Conservation (phyloP, 1,284 basidiomycete genomes). For the Ustilago bromivora region DNA sequence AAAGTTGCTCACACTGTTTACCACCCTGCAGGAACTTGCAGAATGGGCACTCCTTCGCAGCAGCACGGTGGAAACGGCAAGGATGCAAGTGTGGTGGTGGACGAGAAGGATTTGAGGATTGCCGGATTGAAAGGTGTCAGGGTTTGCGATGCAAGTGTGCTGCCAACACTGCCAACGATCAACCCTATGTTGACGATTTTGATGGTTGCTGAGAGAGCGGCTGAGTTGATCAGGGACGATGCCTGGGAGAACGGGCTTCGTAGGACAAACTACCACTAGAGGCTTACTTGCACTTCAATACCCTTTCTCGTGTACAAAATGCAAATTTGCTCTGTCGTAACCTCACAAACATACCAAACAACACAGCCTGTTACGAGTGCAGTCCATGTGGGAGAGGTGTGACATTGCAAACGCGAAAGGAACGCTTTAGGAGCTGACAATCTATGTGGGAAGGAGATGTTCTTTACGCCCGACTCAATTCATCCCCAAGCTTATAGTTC, state of each 20-base stretch:
- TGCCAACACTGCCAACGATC: constrained; percentile 68
- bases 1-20: constrained; percentile 70
- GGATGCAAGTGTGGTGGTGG: constrained; percentile 64
- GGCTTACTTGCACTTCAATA: not conserved
- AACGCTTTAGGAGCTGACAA: not conserved
- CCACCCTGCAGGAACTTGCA: constrained; percentile 69
- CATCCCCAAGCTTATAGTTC: constrained; percentile 58
- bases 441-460: not conserved
- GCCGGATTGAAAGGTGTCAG: constrained; percentile 64
- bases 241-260: constrained; percentile 58
- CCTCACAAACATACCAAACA: not conserved
- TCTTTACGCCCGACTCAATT: constrained; percentile 43
- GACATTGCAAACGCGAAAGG: not conserved
- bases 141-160: constrained; percentile 66
- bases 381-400: not conserved
- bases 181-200: constrained; percentile 62
- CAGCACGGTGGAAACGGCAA: constrained; percentile 25
- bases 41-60: constrained; percentile 65
- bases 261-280: constrained; percentile 28
- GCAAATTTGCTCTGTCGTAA: not conserved
- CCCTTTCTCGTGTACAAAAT: not conserved
- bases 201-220: constrained; percentile 67
- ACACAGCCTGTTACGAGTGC: not conserved
- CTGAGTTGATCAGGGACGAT: constrained; percentile 65
- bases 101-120: constrained; percentile 63